Conservation (phyloP, 495 filamentous ascomycete genomes). For the Cryomyces antarcticus region DNA sequence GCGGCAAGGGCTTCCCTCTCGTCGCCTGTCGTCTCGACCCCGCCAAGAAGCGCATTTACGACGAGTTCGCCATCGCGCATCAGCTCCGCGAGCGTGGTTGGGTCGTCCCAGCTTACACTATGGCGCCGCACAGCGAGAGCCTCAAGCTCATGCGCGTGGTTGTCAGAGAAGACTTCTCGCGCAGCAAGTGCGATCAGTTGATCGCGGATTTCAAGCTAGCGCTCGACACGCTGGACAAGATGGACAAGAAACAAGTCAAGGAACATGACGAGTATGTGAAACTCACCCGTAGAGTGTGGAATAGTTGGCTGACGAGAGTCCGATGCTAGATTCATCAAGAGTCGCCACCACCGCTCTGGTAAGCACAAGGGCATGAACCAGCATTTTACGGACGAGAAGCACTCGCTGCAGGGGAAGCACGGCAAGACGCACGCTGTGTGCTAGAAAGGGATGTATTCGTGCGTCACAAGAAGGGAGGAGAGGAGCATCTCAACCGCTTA, state of each 20-base stretch:
- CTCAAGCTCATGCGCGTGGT: constrained; percentile 79
- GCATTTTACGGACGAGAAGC: constrained; percentile 55
- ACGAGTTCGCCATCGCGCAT: constrained; percentile 53
- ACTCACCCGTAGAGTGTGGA: background rate
- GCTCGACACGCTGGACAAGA: constrained; percentile 41
- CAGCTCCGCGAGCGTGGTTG: constrained; percentile 66
- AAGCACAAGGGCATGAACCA: constrained; percentile 39
- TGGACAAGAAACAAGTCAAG: constrained; percentile 48
- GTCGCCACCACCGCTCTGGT: constrained; percentile 31
- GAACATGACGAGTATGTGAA: constrained; percentile 38
- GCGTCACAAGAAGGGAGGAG: no score
- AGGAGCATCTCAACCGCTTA: no score
- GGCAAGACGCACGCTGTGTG: constrained; percentile 79
- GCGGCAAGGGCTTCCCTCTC: constrained; percentile 58
- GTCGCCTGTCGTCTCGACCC: constrained; percentile 63
- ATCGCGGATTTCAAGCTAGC: constrained; percentile 54
- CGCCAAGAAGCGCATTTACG: constrained; percentile 37
- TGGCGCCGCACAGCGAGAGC: constrained; percentile 63
- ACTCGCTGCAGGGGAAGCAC: constrained; percentile 68
- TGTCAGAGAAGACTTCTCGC: constrained; percentile 71
- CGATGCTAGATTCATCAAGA: constrained; percentile 19
- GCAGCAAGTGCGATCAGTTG: constrained; percentile 51
- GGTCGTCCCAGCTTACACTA: constrained; percentile 86
- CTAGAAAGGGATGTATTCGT: constrained; percentile 18
- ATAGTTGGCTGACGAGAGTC: constrained; percentile 15